A percentile compares a stretch with the other conserved stretches of the same genome.
Evolutionary conservation across 2,329 filamentous ascomycete genomes (phyloP).

Genomic region (Zymoseptoria pseudotritici): DNA sequence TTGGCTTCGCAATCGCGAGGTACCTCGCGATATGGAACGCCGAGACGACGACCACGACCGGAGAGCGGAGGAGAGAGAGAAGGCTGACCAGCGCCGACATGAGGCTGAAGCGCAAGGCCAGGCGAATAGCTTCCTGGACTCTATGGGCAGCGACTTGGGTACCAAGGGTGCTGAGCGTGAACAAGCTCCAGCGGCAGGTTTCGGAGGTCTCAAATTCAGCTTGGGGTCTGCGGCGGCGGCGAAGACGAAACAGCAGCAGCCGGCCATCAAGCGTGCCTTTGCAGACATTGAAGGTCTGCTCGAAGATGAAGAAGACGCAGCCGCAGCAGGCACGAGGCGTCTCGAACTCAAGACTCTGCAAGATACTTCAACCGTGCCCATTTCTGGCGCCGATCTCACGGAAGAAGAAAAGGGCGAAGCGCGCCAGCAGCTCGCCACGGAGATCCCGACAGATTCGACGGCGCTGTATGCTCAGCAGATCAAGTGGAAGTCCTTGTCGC

Average conservation of each 20-base stretch:
- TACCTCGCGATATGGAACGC: conserved; percentile 66
- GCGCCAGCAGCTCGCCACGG: conserved; percentile 71
- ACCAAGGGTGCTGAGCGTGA: conserved; percentile 25
- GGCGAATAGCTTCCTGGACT: conserved; percentile 85
- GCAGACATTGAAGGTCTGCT: conserved; percentile 90
- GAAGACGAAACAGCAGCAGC: conserved; percentile 54
- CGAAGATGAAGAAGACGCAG: conserved; percentile 86
- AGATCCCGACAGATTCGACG: conserved; percentile 81
- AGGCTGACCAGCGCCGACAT: conserved; percentile 54
- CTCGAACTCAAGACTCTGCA: conserved; percentile 37
- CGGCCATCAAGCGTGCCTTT: conserved; percentile 44
- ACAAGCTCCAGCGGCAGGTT: conserved; percentile 51
- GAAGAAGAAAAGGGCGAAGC: conserved; percentile 83
- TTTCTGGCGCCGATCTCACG: conserved; percentile 70
- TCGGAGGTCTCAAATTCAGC: conserved; percentile 71
- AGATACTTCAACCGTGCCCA: conserved; percentile 50
- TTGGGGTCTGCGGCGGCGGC: conserved; percentile 68
- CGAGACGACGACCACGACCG: conserved; percentile 77
- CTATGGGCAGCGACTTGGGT: conserved; percentile 61
- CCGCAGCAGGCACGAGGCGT: conserved; percentile 29
- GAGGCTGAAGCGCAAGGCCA: conserved; percentile 72
- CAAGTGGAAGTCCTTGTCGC: conserved; percentile 86
- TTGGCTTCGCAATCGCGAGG: conserved; percentile 75
- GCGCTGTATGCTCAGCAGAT: conserved; percentile 89
- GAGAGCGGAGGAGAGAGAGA: conserved; percentile 67